Percentiles rank a stretch among this genome's conserved stretches.
Evolutionary conservation across 345 rosid species (phyloP).

Genomic region (Populus euphratica): DNA sequence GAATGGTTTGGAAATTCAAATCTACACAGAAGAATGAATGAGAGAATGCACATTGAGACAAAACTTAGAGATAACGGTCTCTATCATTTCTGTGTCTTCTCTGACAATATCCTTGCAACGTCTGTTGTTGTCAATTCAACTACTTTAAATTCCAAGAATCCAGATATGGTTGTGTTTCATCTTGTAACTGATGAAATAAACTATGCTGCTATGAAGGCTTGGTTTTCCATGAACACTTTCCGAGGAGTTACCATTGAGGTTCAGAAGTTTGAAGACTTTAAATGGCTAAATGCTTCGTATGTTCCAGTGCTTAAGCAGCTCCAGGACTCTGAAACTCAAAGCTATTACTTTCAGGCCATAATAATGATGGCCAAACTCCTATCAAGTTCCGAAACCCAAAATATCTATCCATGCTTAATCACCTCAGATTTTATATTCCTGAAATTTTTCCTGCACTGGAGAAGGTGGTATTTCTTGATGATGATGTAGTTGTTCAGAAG

Average conservation of each 20-base stretch:
- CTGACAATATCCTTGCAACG: constrained; percentile 86
- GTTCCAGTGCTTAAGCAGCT: constrained; percentile 95
- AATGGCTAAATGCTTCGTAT: constrained; percentile 87
- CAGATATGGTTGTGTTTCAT: constrained; percentile 67
- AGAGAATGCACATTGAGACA: constrained; percentile 34
- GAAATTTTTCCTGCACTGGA: constrained; percentile 79
- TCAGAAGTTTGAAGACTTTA: constrained; percentile 83
- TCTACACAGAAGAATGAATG: constrained; percentile 40
- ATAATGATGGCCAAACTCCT: constrained; percentile 62
- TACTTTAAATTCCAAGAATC: constrained; percentile 58
- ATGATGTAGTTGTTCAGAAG: constrained; percentile 71
- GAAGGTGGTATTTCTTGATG: constrained; percentile 85
- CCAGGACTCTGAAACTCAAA: constrained; percentile 86
- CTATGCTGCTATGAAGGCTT: constrained; percentile 79
- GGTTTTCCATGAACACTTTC: constrained; percentile 68
- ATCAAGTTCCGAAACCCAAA: constrained; percentile 91
- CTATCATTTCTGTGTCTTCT: constrained; percentile 78
- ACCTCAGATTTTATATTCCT: constrained; percentile 83
- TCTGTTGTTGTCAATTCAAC: constrained; percentile 93
- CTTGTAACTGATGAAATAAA: constrained; percentile 85
- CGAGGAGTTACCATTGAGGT: constrained; percentile 76
- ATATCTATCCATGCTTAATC: constrained; percentile 88
- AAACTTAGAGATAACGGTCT: constrained; percentile 57
- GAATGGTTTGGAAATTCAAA: constrained; percentile 64
- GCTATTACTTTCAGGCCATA: constrained; percentile 85